Evolutionary conservation across 1,139 yeast species (phyloP).

Genomic region (Candida dubliniensis): DNA sequence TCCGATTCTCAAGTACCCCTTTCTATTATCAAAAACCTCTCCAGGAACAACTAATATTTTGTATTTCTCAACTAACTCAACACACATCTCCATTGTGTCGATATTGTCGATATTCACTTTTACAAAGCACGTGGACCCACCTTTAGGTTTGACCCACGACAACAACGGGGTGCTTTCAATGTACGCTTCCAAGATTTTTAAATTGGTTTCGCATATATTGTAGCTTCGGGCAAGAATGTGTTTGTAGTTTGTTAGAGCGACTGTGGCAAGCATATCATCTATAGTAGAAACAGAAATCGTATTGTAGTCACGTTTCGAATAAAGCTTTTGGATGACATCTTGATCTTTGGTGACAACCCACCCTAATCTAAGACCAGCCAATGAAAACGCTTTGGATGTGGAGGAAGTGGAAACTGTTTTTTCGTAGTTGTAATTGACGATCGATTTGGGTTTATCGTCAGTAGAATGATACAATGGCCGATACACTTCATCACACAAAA

Average conservation of each 20-base stretch:
- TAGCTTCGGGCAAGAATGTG: conserved; percentile 39
- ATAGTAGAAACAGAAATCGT: conserved; percentile 51
- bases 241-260: conserved; percentile 38
- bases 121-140: conserved; percentile 52
- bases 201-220: conserved; percentile 36
- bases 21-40: conserved; percentile 41
- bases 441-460: conserved; percentile 27
- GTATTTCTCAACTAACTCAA: conserved; percentile 34
- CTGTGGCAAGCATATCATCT: conserved; percentile 50
- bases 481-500: conserved; percentile 57
- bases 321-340: conserved; percentile 30
- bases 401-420: conserved; percentile 52
- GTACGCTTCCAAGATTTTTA: conserved; percentile 35
- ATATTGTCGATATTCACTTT: conserved; percentile 28
- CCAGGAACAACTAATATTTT: conserved; percentile 51
- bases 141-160: conserved; percentile 45
- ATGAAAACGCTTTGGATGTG: conserved; percentile 54
- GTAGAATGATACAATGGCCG: conserved; percentile 51
- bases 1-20: conserved; percentile 50
- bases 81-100: conserved; percentile 34
- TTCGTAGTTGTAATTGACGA: conserved; percentile 42
- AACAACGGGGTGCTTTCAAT: conserved; percentile 28
- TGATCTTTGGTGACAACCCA: conserved; percentile 48
- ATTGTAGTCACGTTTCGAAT: conserved; percentile 50
- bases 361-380: conserved; percentile 57